These are phyloP conservation scores for Solanum habrochaites DNA, from an alignment of 257 asterid species.

Conservation along the genomic window DNA sequence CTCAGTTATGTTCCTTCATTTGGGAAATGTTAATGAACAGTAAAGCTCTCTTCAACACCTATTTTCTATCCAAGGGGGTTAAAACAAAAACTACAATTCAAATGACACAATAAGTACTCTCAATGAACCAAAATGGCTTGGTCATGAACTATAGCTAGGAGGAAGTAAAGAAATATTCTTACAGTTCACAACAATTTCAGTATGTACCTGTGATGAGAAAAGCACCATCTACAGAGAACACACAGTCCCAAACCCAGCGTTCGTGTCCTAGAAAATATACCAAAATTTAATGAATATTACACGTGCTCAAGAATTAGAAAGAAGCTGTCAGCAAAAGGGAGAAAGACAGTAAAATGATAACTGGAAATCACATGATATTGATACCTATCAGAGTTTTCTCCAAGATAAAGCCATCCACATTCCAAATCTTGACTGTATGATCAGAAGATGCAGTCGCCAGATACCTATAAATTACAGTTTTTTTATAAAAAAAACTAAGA, in stretches of 20 bases:
- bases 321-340: background rate
- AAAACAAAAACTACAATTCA: background rate
- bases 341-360: background rate
- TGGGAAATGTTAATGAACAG: background rate
- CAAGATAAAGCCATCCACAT: conserved; percentile 83
- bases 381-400: conserved; percentile 77
- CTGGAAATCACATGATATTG: background rate
- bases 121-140: background rate
- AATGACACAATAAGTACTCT: background rate
- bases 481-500: background rate
- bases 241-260: conserved; percentile 99
- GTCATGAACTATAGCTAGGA: background rate
- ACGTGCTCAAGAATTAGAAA: background rate
- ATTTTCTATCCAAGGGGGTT: background rate
- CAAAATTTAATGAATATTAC: background rate
- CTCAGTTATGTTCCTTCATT: background rate
- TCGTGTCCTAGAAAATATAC: conserved; percentile 59
- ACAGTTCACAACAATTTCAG: background rate
- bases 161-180: background rate
- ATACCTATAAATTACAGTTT: conserved; percentile 32
- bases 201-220: conserved; percentile 74
- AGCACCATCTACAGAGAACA: conserved; percentile 93
- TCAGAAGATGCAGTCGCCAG: conserved; percentile 95
- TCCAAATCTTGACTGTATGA: conserved; percentile 90
- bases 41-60: background rate